Evolutionary conservation across 768 basidiomycete species (phyloP).

Genomic region (Floccularia luteovirens): DNA sequence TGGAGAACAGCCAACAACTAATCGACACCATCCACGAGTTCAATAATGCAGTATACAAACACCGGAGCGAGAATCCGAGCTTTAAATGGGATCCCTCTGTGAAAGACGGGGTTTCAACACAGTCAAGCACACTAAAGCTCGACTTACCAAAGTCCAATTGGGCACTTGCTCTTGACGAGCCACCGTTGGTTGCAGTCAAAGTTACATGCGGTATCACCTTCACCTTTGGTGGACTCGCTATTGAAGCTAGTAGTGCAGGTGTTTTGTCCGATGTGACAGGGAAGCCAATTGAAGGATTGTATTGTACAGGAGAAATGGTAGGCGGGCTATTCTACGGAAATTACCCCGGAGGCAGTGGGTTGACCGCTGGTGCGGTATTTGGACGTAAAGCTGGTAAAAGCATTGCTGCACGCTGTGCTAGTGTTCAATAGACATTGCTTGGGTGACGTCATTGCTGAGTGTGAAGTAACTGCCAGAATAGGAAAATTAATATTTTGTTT

Average conservation of each 20-base stretch:
- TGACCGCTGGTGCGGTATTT: constrained; percentile 61
- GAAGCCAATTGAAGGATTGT: constrained; percentile 42
- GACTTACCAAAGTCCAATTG: constrained; percentile 57
- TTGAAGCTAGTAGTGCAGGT: constrained; percentile 45
- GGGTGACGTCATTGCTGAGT: no score
- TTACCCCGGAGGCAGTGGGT: constrained; percentile 64
- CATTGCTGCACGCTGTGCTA: no score
- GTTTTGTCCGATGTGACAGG: constrained; percentile 38
- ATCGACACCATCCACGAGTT: constrained; percentile 39
- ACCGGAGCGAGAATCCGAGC: constrained; percentile 23
- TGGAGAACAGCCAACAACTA: constrained; percentile 33
- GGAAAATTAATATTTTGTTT: no score
- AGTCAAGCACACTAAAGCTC: constrained; percentile 26
- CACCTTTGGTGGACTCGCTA: constrained; percentile 62
- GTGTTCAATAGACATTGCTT: no score
- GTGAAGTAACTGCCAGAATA: no score
- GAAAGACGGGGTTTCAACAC: constrained; percentile 55
- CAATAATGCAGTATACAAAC: constrained; percentile 38
- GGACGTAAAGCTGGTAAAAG: constrained; percentile 46
- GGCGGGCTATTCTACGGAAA: constrained; percentile 57
- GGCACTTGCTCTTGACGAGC: constrained; percentile 46
- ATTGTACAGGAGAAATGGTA: constrained; percentile 64
- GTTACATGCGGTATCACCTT: constrained; percentile 67
- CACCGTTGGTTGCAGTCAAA: constrained; percentile 59
- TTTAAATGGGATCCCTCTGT: constrained; percentile 52